Evolutionary conservation across 768 basidiomycete genomes (phyloP), one percentile per base, ranked within the genome.

Genomic region (Suillus plorans): DNA sequence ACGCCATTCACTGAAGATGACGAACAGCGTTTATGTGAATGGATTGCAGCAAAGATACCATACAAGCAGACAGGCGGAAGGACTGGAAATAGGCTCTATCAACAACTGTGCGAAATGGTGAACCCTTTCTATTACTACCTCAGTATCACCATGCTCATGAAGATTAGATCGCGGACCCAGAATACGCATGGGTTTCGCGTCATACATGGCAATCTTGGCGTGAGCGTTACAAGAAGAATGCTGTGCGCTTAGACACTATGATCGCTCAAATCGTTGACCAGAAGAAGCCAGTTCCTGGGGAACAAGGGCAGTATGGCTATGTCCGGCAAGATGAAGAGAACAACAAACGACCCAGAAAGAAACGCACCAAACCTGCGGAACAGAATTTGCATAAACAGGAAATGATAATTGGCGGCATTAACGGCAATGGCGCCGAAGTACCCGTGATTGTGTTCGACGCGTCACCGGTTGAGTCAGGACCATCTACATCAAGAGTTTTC

Each of bases 171-270:
- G 76, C 77, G 59, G 89, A 92, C 66, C 88, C 90, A 2, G 90
- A 91, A 67, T 92, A 86, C 69, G 80, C 84, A 0, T 94, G 92
- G 92, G 92, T 92, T 22, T 82, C 80, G 31, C 87, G 91, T 18
- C 92, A 94, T 72, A 92, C 91, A 2, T 94, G 92, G 92, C 91
- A 93, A 68, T 94, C 92, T 18, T 94, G 92, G 92, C 85, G 92
- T 34, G 92, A 94, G 71, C 82, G 92, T 36, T 94, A 94, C 79
- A 93, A 94, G 80, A 94, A 94, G 76, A 89, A 94, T 66, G 79
- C 90, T 0, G 72, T 77, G 8, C 86, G 91, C 12, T 81, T 94
- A 44, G 91, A 94, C 70, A 71, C 71, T 13, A 76, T 85, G 62
- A 93, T 94, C 61, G 75, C 85, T 2, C 78, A 78, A 5, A 86